Conservation (phyloP, 345 rosid genomes). For the Garcia nutans region DNA sequence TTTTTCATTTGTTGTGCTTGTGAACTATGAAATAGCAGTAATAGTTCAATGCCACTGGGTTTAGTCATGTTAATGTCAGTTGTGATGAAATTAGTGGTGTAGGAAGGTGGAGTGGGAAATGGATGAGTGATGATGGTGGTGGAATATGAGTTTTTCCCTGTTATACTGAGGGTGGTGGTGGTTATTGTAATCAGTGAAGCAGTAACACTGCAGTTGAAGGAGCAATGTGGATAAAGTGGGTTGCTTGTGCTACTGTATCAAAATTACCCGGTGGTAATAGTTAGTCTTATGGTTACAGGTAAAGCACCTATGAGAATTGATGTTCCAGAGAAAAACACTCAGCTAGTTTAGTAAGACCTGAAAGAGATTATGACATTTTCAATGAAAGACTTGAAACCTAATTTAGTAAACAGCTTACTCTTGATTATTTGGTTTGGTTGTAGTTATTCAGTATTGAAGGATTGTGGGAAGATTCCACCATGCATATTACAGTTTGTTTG, state of each 20-base stretch:
- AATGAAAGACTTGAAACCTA: constrained; percentile 5
- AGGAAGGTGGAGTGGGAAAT: too few species aligned
- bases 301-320: background rate
- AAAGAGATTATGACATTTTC: background rate
- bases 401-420: background rate
- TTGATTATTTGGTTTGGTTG: background rate
- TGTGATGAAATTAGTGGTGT: too few species aligned
- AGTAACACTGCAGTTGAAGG: too few species aligned
- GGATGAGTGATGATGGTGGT: too few species aligned
- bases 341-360: background rate
- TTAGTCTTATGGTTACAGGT: background rate
- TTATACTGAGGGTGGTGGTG: too few species aligned
- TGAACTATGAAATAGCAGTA: too few species aligned
- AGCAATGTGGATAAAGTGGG: background rate
- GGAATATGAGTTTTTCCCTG: too few species aligned
- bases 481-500: background rate
- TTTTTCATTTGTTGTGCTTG: too few species aligned
- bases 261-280: background rate
- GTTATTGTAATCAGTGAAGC: too few species aligned
- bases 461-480: background rate
- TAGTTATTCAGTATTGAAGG: background rate
- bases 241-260: background rate
- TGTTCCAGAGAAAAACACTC: background rate
- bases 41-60: too few species aligned
- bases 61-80: too few species aligned